Base-by-base conservation (phyloP, 2,329 filamentous ascomycete genomes). In the Coniochaeta sp. region DNA sequence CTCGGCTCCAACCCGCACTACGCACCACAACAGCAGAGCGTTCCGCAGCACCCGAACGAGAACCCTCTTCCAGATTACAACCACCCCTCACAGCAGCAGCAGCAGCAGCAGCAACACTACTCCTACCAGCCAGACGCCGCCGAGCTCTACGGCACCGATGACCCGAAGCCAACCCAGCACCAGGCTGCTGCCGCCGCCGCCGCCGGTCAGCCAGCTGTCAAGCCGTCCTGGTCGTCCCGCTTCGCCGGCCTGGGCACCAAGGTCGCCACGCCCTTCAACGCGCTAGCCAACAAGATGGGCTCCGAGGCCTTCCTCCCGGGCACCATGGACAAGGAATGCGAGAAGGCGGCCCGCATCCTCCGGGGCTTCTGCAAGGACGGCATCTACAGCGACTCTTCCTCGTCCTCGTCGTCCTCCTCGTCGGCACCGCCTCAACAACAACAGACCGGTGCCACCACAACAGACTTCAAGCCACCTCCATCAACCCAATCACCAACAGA, bases 261-360 rank as follows among this genome's bases (percentile, higher is more conserved):
- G 67, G 77, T 79, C 12, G 89, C 89, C 17, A 84, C 82, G 1
- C 91, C 91, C 2, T 87, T 96, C 69, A 96, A 96, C 71, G 86
- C 82, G 62, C 73, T 96, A 24, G 90, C 88, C 17, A 91, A 96
- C 74, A 91, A 89, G 74, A 79, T 96, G 40, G 91, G 91, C n/a
- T 76, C 75, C 56, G 91, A 96, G 73, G 89, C 90, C 24, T 96
- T 96, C 74, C 89, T 93, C 83, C 92, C 92, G 1, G 90, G 89
- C 59, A 88, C 88, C 1, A 79, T 96, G 64, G 92, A 96, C 70
- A 91, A 91, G 73, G 93, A 96, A 76, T 89, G 89, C 67, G 91
- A 96, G 74, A 96, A 96, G 77, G 91, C 91, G 0, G 91, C 92
- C 36, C 80, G 90, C 14, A 96, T 96, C 56, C 73, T 96, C 28